Conservation (phyloP, 1,284 basidiomycete species). For the Ustilago lituana region DNA sequence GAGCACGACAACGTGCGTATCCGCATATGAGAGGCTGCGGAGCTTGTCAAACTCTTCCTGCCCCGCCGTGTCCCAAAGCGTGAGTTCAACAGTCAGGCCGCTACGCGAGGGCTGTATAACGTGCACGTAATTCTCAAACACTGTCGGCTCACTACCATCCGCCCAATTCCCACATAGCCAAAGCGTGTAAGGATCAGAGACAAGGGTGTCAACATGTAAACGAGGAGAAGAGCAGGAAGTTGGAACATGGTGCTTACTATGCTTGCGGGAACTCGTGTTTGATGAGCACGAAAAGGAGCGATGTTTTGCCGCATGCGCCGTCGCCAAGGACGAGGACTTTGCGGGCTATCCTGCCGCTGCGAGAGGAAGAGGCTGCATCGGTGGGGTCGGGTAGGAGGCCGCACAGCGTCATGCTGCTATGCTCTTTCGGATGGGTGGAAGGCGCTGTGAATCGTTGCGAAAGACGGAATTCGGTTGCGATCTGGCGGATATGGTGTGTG, state of each 20-base stretch:
- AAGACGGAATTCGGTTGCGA: no score
- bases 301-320: conserved; percentile 51
- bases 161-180: no score
- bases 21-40: conserved; percentile 88
- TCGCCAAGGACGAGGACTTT: conserved; percentile 90
- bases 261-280: conserved; percentile 51
- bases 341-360: conserved; percentile 2
- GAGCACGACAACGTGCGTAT: conserved; percentile 78
- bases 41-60: conserved; percentile 96
- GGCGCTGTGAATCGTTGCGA: neutral
- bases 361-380: neutral
- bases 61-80: conserved; percentile 95
- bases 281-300: conserved; percentile 39
- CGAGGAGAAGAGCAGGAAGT: neutral
- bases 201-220: no score
- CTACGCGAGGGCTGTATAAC: conserved; percentile 68
- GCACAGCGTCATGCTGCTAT: conserved; percentile 31
- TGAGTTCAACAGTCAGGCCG: conserved; percentile 84
- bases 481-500: no score
- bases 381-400: conserved; percentile 1
- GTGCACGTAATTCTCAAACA: conserved; percentile 86
- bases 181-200: no score
- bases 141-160: conserved; percentile 60
- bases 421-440: neutral
- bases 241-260: conserved; percentile 23